Percentiles rank a stretch among this genome's conserved stretches.
Evolutionary conservation across 257 asterid genomes (phyloP).

Genomic region (Salvia hispanica): DNA sequence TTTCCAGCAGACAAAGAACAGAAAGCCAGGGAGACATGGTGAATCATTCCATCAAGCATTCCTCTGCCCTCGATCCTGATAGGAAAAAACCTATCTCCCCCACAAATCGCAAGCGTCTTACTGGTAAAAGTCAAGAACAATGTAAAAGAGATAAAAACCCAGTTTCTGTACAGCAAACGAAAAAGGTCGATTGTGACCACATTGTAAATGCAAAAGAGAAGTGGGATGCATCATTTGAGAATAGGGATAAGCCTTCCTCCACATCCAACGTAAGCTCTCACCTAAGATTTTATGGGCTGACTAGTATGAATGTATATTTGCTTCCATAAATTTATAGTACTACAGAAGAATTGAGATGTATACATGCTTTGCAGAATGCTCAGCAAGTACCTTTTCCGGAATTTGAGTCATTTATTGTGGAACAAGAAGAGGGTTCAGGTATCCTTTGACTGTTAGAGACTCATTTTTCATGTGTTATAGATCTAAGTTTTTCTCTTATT

Average conservation of each 20-base stretch:
- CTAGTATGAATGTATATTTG: slow-evolving; percentile 19
- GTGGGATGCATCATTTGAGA: slow-evolving; percentile 36
- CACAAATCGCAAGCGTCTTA: slow-evolving; percentile 34
- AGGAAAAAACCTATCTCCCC: slow-evolving; percentile 20
- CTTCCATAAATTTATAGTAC: neutral
- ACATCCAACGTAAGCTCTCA: slow-evolving; percentile 49
- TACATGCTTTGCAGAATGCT: slow-evolving; percentile 49
- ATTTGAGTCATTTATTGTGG: slow-evolving; percentile 65
- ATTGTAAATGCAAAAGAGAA: slow-evolving; percentile 36
- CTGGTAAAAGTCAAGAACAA: slow-evolving; percentile 33
- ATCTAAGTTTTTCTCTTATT: slow-evolving; percentile 28
- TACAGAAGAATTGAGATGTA: slow-evolving; percentile 25
- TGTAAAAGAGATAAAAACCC: slow-evolving; percentile 39
- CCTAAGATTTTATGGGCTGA: slow-evolving; percentile 22
- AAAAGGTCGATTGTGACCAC: slow-evolving; percentile 35
- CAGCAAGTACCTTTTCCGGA: slow-evolving; percentile 59
- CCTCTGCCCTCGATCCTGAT: slow-evolving; percentile 34
- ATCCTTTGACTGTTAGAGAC: slow-evolving; percentile 23
- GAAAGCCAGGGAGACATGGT: slow-evolving; percentile 25
- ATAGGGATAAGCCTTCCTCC: slow-evolving; percentile 37
- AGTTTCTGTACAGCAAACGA: slow-evolving; percentile 38
- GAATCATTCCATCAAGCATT: slow-evolving; percentile 34
- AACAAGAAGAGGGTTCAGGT: slow-evolving; percentile 98
- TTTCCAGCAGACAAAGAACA: slow-evolving; percentile 33
- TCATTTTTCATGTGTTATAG: slow-evolving; percentile 25